Evolutionary conservation across 768 basidiomycete species (phyloP).

Genomic region (Cubamyces lactineus): DNA sequence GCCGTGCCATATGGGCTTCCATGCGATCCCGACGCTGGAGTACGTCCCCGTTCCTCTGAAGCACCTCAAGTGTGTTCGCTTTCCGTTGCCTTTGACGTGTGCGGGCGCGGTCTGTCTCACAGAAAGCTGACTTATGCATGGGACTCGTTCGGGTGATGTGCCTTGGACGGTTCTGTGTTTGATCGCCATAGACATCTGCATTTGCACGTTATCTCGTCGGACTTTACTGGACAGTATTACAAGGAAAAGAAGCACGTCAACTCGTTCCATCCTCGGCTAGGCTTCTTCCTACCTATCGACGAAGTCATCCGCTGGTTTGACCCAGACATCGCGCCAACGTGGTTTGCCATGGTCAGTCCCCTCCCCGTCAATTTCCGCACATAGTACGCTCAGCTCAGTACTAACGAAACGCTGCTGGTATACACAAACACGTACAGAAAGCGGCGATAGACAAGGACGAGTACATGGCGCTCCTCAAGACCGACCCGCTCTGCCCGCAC

Average conservation of each 20-base stretch:
- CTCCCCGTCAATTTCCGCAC: neutral
- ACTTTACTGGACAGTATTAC: slow-evolving; percentile 67
- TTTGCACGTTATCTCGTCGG: slow-evolving; percentile 83
- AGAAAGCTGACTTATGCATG: neutral
- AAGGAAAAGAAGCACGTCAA: slow-evolving; percentile 93
- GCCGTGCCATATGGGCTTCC: slow-evolving; percentile 83
- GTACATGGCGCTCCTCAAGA: slow-evolving; percentile 72
- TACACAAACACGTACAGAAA: slow-evolving; percentile 45
- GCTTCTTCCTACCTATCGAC: slow-evolving; percentile 79
- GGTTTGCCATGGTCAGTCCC: slow-evolving; percentile 53
- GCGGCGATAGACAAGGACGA: slow-evolving; percentile 49
- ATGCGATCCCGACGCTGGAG: slow-evolving; percentile 86
- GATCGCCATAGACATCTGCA: slow-evolving; percentile 66
- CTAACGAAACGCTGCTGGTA: too few relatives aligned
- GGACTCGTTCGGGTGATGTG: neutral
- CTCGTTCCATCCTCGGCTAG: slow-evolving; percentile 82
- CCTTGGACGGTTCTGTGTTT: neutral
- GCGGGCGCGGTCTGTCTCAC: neutral
- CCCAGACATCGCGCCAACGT: slow-evolving; percentile 50
- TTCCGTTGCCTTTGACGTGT: neutral
- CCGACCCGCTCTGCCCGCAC: slow-evolving; percentile 66
- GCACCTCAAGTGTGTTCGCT: slow-evolving; percentile 2
- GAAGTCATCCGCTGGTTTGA: slow-evolving; percentile 86
- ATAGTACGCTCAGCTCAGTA: too few relatives aligned
- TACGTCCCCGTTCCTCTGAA: slow-evolving; percentile 42